Percentiles rank a stretch among this genome's conserved stretches.
Evolutionary conservation across 2,329 filamentous ascomycete genomes (phyloP).

Genomic region (Colletotrichum sp.): DNA sequence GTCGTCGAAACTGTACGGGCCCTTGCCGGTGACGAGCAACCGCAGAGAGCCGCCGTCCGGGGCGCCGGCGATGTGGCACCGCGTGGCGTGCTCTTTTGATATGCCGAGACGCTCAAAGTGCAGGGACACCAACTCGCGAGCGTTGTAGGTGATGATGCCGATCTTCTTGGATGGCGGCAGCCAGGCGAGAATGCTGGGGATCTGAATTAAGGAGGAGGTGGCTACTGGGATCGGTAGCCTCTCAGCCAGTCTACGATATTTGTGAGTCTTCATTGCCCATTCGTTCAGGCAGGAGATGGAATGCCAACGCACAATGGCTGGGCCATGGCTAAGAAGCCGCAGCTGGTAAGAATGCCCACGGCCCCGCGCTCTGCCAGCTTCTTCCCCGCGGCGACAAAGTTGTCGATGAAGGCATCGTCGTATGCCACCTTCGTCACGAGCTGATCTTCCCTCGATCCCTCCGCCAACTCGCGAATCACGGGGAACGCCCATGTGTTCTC

Average conservation of each 20-base stretch:
- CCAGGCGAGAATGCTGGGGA: neutral
- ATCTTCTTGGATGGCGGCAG: neutral
- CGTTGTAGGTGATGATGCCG: neutral
- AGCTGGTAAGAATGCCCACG: neutral
- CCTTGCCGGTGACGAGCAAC: neutral
- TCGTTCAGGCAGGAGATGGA: fast-evolving
- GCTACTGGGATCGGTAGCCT: neutral
- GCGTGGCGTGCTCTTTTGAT: neutral
- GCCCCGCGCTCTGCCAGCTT: neutral
- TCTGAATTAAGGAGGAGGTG: neutral
- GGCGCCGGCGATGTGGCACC: neutral
- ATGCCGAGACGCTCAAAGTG: neutral
- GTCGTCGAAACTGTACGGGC: neutral
- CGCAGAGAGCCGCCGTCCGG: neutral
- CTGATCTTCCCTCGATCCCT: neutral
- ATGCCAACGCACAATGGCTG: neutral
- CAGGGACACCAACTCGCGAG: fast-evolving
- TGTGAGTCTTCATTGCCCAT: neutral
- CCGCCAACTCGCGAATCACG: neutral
- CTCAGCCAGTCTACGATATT: neutral
- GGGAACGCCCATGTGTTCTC: neutral
- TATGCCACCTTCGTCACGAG: neutral
- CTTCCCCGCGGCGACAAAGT: neutral
- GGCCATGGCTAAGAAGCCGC: neutral
- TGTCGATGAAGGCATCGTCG: neutral